Conservation (phyloP, 495 filamentous ascomycete genomes). For the Penicillium cinerascens region DNA sequence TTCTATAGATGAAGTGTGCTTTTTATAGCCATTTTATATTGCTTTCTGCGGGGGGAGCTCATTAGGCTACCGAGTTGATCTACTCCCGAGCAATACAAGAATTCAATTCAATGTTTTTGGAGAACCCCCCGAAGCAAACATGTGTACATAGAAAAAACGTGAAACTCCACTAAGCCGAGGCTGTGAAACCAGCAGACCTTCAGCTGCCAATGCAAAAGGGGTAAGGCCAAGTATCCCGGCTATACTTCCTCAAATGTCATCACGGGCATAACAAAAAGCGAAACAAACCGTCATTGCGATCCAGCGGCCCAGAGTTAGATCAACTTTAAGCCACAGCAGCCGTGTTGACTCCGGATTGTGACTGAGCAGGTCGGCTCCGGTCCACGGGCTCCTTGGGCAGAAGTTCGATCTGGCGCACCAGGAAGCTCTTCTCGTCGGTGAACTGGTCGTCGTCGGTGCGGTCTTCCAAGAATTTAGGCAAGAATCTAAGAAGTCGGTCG, state of each 20-base stretch:
- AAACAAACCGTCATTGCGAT: conserved; percentile 6
- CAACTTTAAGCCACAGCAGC: conserved; percentile 29
- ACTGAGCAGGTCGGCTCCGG: conserved; percentile 30
- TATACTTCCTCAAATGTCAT: conserved; percentile 6
- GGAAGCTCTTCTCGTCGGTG: conserved; percentile 92
- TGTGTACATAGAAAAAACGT: conserved; percentile 14
- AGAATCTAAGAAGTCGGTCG: conserved; percentile 80
- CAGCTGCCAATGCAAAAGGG: conserved; percentile 21
- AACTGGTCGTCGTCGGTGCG: conserved; percentile 98
- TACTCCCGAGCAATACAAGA: conserved; percentile 10
- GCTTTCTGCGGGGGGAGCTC: neutral
- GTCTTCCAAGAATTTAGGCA: conserved; percentile 90
- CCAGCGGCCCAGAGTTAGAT: conserved; percentile 14
- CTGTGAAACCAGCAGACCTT: conserved; percentile 14
- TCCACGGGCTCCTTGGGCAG: conserved; percentile 67
- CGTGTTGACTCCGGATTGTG: conserved; percentile 34
- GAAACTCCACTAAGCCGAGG: conserved; percentile 18
- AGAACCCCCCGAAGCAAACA: neutral
- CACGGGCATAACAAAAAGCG: conserved; percentile 5
- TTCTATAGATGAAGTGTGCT: neutral
- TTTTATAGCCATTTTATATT: neutral
- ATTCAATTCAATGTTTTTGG: neutral
- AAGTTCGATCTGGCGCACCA: conserved; percentile 89
- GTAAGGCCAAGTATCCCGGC: neutral
- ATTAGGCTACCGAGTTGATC: neutral